Base-by-base conservation (phyloP, 345 rosid genomes). In the Boechera divaricarpa region DNA sequence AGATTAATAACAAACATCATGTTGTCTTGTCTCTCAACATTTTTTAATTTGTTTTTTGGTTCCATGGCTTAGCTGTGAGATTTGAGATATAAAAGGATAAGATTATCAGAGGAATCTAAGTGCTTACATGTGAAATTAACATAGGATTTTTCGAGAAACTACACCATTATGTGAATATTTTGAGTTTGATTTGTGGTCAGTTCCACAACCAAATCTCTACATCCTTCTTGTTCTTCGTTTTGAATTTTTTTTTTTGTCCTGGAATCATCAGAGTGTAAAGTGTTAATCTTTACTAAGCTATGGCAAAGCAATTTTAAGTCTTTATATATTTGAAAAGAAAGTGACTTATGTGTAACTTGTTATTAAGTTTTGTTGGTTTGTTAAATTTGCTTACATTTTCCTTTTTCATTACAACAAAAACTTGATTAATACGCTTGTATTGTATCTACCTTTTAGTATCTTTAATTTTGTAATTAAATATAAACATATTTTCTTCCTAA, bases 11-110 rank as follows among this genome's bases (percentile, higher is more conserved):
- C 44, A 73, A 29, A 29, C 69, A 32, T 52, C 54, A 31, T 54
- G 63, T 31, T 73, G 7, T 49, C 61, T 60, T 48, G 28, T 71
- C 68, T 70, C 74, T 18, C 24, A 44, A 33, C 36, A 21, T 59
- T 60, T 21, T 45, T 59, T 56, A 29, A 8, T 35, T 35, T 51
- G 76, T 49, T 28, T 26, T 52, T 36, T 72, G 36, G 5, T 61
- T 63, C 26, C 53, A 63, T 73, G 29, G 49, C 7, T 45, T 45
- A 45, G 7, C 2, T 13, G 49, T 45, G 49, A 45, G 16, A 45
- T 45, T 45, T 13, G 49, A 45, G 49, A 45, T 45, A 44, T 12
- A 13, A 44, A 44, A 13, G 48, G 7, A 44, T 44, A 44, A 5
- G 45, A 38, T 10, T 4, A 44, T 44, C 6, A 44, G 6, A 44